Base-by-base conservation (phyloP, 768 basidiomycete genomes). In the Boletus coccyginus region DNA sequence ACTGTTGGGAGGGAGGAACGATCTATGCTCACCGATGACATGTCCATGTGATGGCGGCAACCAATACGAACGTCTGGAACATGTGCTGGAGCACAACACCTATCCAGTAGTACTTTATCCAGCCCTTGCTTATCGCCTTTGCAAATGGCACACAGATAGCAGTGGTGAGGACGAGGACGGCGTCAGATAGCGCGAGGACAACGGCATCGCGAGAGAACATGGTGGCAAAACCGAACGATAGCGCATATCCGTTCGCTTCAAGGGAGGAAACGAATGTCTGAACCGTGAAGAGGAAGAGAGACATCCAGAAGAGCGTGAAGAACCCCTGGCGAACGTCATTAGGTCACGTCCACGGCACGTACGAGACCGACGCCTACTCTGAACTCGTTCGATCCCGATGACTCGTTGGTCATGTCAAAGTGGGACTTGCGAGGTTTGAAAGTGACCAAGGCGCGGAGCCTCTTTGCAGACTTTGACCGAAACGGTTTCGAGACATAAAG, bases 241-340 rank as follows among this genome's bases (percentile, higher is more conserved):
- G 79, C 0, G 91, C 82, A 39, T 84, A 83, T 19, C 94, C 94
- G 47, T 77, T 86, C n/a, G 79, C 77, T 67, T 94, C 88, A 60
- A 89, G 84, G 68, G 86, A 86, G 49, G 79, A 81, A 50, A 92
- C 76, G 71, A 91, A 92, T 5, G 90, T 90, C 62, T 87, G 81
- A 40, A 94, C 68, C 12, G 87, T 82, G 66, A 93, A 86, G 48
- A 96, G 81, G 64, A 91, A 94, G 61, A 95, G 83, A 21, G 87
- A 87, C 53, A 91, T 85, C 86, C 97, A 98, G 75, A 98, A 98
- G 48, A 98, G 81, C 5, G 90, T 84, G 73, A 94, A 98, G 77
- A 98, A 98, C 1, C 96, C 96, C 87, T 90, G 63, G 24, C 0
- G 35, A 55, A 48, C 10, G 32, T 19, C 19, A 46, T 63, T n/a